A percentile compares a stretch with the other conserved stretches of the same genome.
phyloP scores from a whole-genome alignment of 2,329 filamentous ascomycete species.

The Alternaria panax region DNA sequence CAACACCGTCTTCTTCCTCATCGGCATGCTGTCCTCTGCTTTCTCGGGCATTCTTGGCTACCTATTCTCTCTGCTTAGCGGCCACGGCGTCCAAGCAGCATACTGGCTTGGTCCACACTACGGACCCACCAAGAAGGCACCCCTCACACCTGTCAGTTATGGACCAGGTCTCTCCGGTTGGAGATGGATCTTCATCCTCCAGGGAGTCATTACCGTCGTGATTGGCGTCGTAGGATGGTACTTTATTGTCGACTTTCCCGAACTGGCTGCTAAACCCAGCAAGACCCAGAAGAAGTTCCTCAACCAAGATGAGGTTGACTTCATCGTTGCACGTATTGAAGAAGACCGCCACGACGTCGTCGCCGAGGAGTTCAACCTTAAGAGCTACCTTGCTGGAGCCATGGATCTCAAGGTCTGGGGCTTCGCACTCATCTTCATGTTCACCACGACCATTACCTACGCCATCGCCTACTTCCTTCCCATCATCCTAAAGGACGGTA shows the following conservation, averaged over 20 bases:
- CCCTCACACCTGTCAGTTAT: conserved; percentile 27
- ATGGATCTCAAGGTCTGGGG: conserved; percentile 34
- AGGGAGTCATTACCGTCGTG: conserved; percentile 30
- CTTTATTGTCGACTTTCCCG: conserved; percentile 39
- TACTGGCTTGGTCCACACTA: conserved; percentile 44
- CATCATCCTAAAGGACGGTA: conserved; percentile 41
- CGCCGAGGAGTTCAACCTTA: conserved; percentile 35
- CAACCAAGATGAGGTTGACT: conserved; percentile 34
- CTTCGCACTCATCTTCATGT: conserved; percentile 34
- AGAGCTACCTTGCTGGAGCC: conserved; percentile 27
- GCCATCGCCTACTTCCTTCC: conserved; percentile 42
- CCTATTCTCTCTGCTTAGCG: conserved; percentile 55
- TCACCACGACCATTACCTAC: conserved; percentile 37
- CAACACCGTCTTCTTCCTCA: conserved; percentile 63
- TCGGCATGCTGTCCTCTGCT: conserved; percentile 34
- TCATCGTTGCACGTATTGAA: conserved; percentile 39
- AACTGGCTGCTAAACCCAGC: conserved; percentile 29
- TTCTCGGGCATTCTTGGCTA: conserved; percentile 38
- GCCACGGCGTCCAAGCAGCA: conserved; percentile 52
- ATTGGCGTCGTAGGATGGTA: conserved; percentile 33
- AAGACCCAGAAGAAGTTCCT: conserved; percentile 35
- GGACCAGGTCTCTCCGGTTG: conserved; percentile 46
- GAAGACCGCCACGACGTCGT: conserved; percentile 38
- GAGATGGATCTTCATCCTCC: conserved; percentile 38
- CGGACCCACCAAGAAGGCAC: conserved; percentile 31